Conservation (phyloP, 345 rosid genomes). For the Syzygium grande region DNA sequence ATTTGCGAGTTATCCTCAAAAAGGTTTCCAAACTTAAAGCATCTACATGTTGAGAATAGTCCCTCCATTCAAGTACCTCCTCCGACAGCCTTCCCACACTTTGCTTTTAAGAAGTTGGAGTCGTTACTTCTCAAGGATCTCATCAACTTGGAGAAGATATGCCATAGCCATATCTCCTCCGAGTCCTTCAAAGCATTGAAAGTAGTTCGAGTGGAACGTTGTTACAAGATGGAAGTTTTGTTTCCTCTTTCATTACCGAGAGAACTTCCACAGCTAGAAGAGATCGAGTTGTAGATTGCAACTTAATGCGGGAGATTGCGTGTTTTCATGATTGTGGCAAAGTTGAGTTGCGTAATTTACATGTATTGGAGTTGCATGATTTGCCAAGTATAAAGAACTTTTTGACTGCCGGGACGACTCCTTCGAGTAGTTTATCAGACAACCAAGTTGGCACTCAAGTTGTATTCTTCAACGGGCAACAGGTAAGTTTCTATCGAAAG, state of each 20-base stretch:
- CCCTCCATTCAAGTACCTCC: neutral
- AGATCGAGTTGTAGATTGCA: rapidly evolving
- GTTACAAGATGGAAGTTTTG: neutral
- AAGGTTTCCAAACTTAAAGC: neutral
- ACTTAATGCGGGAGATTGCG: neutral
- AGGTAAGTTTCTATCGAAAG: neutral
- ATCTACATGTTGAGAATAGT: rapidly evolving
- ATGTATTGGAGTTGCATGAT: neutral
- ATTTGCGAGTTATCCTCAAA: rapidly evolving
- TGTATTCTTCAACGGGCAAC: neutral
- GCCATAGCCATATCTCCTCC: neutral
- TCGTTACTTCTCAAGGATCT: neutral
- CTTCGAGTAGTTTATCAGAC: neutral
- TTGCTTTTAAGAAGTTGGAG: neutral
- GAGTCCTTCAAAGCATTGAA: neutral
- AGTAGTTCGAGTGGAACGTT: rapidly evolving
- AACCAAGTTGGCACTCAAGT: neutral
- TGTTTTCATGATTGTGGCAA: neutral
- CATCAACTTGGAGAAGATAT: neutral
- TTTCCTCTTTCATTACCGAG: neutral
- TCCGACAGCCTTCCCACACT: rapidly evolving
- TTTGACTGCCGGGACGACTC: rapidly evolving
- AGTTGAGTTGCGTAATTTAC: neutral
- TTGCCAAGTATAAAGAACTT: neutral
- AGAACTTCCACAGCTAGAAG: neutral